Base-by-base conservation (phyloP, 805 yeast genomes). In the Lachancea mirantina region DNA sequence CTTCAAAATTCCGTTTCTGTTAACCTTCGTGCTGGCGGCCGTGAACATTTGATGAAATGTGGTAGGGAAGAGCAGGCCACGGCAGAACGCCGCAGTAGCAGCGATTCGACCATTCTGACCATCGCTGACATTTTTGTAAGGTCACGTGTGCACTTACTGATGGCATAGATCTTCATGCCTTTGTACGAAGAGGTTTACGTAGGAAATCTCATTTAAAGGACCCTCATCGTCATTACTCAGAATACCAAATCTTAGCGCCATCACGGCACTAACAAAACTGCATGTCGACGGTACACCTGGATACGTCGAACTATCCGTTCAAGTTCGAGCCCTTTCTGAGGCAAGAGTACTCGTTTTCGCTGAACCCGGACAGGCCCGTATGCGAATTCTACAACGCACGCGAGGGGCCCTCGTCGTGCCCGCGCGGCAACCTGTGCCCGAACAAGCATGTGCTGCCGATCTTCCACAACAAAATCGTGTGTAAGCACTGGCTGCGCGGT, bases 401-500 rank as follows among this genome's bases (percentile, higher is more conserved):
- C 23, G 68, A 66, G 14, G 76, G 81, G 19, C 43, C 46, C 20
- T 28, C 33, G 8, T 68, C 76, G 10, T 89, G 97, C 59, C 96
- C 96, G 2, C 67, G 78, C 38, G 96, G 96, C 6, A 65, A 70
- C n/a, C 69, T 69, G 30, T 89, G 97, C 54, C 88, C 88, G 14
- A 78, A 84, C 61, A 83, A 87, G 51, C 97, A 89, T 60, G 79
- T 79, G 20, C 72, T 75, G 32, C 76, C 73, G 32, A 70, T 70
- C 28, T 76, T 74, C 50, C 66, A 70, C 33, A 79, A 79, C 55
- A 79, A 81, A 55, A 84, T 92, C 34, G 98, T 92, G 4, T 92
- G 98, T 57, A 89, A 92, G 67, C 96, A 92, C 65, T 92, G 98
- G 99, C 72, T 92, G 21, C 73, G 96, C 44, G 99, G 99, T 0